Evolutionary conservation across 2,329 filamentous ascomycete genomes (phyloP).

Genomic region (Cephalotrichum gorgonifer): DNA sequence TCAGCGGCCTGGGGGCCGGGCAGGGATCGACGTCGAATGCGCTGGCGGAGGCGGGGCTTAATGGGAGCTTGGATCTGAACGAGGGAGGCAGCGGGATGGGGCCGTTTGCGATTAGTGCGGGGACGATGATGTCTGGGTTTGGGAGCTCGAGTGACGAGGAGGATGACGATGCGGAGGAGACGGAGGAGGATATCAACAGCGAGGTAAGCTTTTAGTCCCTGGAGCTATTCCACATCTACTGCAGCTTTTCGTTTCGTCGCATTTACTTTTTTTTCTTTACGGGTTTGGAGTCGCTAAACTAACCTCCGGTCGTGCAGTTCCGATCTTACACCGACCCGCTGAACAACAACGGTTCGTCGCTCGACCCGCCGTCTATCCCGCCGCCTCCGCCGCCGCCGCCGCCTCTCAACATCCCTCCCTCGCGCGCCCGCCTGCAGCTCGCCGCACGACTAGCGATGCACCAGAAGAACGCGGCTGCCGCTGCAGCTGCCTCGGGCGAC

Average conservation of each 20-base stretch:
- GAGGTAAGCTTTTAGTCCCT: conserved; percentile 57
- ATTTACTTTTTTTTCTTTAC: conserved; percentile 30
- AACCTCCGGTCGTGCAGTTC: conserved; percentile 29
- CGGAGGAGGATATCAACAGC: conserved; percentile 62
- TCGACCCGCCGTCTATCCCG: conserved; percentile 47
- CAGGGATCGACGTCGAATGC: conserved; percentile 46
- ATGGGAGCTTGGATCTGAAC: conserved; percentile 59
- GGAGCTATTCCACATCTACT: too few species aligned
- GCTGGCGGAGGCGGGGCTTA: conserved; percentile 71
- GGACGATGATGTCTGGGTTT: conserved; percentile 78
- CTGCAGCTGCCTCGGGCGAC: conserved; percentile 31
- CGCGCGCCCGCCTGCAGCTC: conserved; percentile 78
- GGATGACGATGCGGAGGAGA: conserved; percentile 85
- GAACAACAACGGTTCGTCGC: conserved; percentile 32
- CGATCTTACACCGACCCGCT: conserved; percentile 47
- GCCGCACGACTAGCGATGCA: conserved; percentile 76
- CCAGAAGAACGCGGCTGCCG: conserved; percentile 48
- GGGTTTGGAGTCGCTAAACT: background rate
- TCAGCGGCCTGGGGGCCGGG: conserved; percentile 14
- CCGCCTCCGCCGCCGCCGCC: conserved; percentile 54
- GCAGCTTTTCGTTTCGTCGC: too few species aligned
- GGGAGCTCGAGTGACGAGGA: conserved; percentile 94
- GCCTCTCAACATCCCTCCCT: conserved; percentile 76
- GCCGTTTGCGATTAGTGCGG: conserved; percentile 61
- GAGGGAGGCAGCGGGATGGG: conserved; percentile 56